phyloP scores from a whole-genome alignment of 345 rosid genomes.

The Hevea brasiliensis region DNA sequence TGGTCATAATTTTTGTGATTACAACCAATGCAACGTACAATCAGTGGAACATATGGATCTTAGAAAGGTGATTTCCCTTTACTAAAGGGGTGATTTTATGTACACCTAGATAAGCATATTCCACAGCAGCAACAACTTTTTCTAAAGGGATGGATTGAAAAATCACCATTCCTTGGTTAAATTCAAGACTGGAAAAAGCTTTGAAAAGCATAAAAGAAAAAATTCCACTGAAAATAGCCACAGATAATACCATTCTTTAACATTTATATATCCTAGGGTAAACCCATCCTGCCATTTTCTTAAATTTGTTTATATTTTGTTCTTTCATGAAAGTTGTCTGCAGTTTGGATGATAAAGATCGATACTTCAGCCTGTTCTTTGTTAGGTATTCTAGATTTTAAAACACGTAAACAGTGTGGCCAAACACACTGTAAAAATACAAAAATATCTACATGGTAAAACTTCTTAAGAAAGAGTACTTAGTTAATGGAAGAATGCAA shows the following conservation, averaged over 20 bases:
- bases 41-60: not conserved
- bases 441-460: not conserved
- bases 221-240: not conserved
- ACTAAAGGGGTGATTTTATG: not conserved
- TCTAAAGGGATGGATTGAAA: not conserved
- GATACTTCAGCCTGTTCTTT: not conserved
- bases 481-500: too few relatives aligned
- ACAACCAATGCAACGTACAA: not conserved
- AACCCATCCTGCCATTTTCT: not conserved
- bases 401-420: not conserved
- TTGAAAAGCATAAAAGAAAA: not conserved
- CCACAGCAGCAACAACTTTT: not conserved
- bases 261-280: not conserved
- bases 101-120: constrained; percentile 8
- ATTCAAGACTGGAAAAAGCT: not conserved
- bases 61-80: not conserved
- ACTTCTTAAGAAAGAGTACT: too few relatives aligned
- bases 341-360: not conserved
- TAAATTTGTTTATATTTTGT: not conserved
- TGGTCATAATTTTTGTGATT: not conserved
- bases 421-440: too few relatives aligned
- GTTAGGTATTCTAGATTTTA: not conserved
- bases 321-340: not conserved
- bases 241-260: not conserved
- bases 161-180: not conserved